phyloP scores from a whole-genome alignment of 345 rosid species.

The Cardamine chenopodiifolia region DNA sequence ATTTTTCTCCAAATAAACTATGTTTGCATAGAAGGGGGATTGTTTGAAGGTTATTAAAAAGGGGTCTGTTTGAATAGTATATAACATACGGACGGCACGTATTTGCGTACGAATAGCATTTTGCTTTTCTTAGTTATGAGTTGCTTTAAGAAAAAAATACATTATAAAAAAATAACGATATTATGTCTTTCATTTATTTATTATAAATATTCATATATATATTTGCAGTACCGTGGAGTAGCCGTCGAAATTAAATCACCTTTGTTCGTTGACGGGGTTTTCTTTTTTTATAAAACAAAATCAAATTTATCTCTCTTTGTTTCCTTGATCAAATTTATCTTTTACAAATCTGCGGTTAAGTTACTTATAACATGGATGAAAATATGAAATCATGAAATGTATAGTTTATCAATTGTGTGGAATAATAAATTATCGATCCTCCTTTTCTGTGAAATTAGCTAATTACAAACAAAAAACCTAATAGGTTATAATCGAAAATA shows the following conservation, averaged over 20 bases:
- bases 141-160: background rate
- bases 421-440: background rate
- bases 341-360: background rate
- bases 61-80: background rate
- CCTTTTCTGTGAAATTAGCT: background rate
- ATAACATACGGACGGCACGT: background rate
- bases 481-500: background rate
- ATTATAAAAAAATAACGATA: background rate
- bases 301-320: background rate
- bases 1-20: too few species aligned
- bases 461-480: background rate
- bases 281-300: too few species aligned
- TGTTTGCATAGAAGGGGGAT: too few species aligned
- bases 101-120: constrained; percentile 3
- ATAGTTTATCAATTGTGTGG: background rate
- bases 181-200: too few species aligned
- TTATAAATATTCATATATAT: background rate
- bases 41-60: too few species aligned
- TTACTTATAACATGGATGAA: background rate
- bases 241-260: background rate
- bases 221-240: background rate
- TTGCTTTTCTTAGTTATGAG: background rate
- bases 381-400: too few species aligned
- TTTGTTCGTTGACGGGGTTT: background rate
- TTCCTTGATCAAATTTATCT: too few species aligned